Percentiles rank a stretch among this genome's conserved stretches.
phyloP scores from a whole-genome alignment of 2,329 filamentous ascomycete genomes.

The Samsoniella hepiali region DNA sequence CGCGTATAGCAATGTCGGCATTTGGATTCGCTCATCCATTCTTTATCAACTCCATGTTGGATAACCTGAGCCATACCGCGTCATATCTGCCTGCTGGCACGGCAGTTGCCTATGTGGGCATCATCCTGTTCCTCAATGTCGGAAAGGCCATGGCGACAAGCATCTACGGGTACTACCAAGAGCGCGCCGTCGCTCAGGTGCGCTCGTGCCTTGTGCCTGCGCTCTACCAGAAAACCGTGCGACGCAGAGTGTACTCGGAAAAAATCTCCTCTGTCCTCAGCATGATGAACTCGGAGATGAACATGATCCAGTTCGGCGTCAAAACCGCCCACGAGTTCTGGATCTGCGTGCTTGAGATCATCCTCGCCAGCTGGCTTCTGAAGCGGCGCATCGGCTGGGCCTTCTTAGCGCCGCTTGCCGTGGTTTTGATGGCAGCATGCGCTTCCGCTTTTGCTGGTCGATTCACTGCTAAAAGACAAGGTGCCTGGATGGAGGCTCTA shows the following conservation, averaged over 20 bases:
- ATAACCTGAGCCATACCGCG: background rate
- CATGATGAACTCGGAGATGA: slow-evolving; percentile 13
- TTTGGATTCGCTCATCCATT: slow-evolving; percentile 9
- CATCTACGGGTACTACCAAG: slow-evolving; percentile 13
- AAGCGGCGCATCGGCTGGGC: slow-evolving; percentile 30
- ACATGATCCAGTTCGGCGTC: slow-evolving; percentile 5
- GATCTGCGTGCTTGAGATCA: slow-evolving; percentile 32
- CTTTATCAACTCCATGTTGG: slow-evolving; percentile 11
- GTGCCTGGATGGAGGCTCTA: slow-evolving; percentile 29
- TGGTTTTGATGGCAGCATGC: slow-evolving; percentile 25
- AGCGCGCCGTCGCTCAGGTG: background rate
- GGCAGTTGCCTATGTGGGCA: background rate
- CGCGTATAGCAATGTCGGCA: background rate
- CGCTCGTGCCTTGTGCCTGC: slow-evolving; percentile 12
- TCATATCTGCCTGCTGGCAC: background rate
- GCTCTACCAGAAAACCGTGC: slow-evolving; percentile 12
- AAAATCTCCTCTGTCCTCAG: slow-evolving; percentile 1
- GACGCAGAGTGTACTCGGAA: slow-evolving; percentile 2
- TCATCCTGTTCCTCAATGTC: slow-evolving; percentile 5
- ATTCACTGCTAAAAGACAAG: slow-evolving; percentile 26
- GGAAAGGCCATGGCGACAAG: slow-evolving; percentile 5
- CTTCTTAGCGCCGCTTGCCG: slow-evolving; percentile 30
- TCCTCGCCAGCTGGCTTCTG: slow-evolving; percentile 32
- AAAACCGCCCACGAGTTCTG: slow-evolving; percentile 32
- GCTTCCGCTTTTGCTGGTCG: slow-evolving; percentile 21